These are phyloP conservation scores for Cornus florida DNA, from an alignment of 148 eudicot species.

Conservation along the genomic window DNA sequence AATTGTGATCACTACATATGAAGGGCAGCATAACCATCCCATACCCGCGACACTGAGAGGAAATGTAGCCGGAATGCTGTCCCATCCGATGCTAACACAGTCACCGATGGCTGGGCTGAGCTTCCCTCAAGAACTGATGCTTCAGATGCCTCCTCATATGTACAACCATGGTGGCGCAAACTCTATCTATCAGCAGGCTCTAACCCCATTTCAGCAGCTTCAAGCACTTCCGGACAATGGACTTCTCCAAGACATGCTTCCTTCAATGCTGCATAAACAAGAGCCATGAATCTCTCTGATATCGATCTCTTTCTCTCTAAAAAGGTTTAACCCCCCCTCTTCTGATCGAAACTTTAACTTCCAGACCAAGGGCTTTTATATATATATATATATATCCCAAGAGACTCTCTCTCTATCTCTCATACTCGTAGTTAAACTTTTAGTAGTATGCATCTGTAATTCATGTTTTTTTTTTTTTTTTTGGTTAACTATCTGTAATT, in stretches of 20 bases:
- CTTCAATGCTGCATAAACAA: slow-evolving; percentile 60
- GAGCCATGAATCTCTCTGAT: slow-evolving; percentile 42
- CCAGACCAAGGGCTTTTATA: not conserved
- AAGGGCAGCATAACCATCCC: slow-evolving; percentile 56
- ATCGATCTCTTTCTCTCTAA: not conserved
- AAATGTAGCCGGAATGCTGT: slow-evolving; percentile 45
- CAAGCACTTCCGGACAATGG: slow-evolving; percentile 58
- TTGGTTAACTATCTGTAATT: not conserved
- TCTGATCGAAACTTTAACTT: not conserved
- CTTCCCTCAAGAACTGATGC: slow-evolving; percentile 34
- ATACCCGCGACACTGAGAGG: slow-evolving; percentile 78
- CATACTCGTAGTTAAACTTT: not conserved
- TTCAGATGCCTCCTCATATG: slow-evolving; percentile 27
- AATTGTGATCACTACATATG: slow-evolving; percentile 52
- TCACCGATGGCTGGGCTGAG: slow-evolving; percentile 18
- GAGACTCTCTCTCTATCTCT: too few relatives aligned
- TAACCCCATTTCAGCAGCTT: slow-evolving; percentile 28
- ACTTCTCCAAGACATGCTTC: slow-evolving; percentile 82
- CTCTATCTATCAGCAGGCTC: slow-evolving; percentile 21
- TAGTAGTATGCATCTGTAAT: not conserved
- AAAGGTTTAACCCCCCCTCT: not conserved
- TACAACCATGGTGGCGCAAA: slow-evolving; percentile 24
- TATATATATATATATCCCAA: not conserved
- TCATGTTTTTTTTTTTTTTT: too few relatives aligned
- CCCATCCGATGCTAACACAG: slow-evolving; percentile 45